Evolutionary conservation across 768 basidiomycete genomes (phyloP), one percentile per base, ranked within the genome.

Genomic region (Suillus lakei): DNA sequence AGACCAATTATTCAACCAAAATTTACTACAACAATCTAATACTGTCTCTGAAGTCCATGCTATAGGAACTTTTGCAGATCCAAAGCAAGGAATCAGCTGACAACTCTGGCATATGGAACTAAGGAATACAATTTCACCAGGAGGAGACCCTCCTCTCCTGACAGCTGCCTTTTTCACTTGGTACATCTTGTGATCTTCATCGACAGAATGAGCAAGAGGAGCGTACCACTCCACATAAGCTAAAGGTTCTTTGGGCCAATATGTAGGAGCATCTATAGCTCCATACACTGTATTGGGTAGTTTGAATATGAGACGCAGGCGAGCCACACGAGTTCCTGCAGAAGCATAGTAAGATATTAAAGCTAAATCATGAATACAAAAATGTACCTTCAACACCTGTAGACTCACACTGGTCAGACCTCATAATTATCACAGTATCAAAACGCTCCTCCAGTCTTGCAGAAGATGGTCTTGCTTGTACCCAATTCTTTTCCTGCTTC

Each of bases 1-100:
- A 55, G 60, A 44, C 66, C 64, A 68, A 43, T 68, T 68, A 62
- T 68, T 68, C 10, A 68, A 50, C n/a, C 66, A 48, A 56, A 68
- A 68, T 16, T 38, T 30, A 21, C 7, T 23, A 46, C 65, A 66
- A 9, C 13, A 18, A 56, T 68, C 67, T 41, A 68, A 50, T 23
- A 68, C 61, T 46, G 26, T 67, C 21, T 26, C 41, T 50, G 38
- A 30, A 32, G 15, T 56, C 53, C 64, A 50, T 18, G 44, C 28
- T 55, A 26, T 38, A 16, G 39, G 43, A 44, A 36, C 34, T 8
- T 10, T 9, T n/a, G 18, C 38, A 54, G 23, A 32, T n/a, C 51
- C 48, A 62, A 54, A 51, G n/a, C 43, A 30, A 15, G 66, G 66
- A 23, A 59, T 51, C 56, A 67, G 28, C 26, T 58, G 63, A 21